Base-by-base conservation (phyloP, 2,329 filamentous ascomycete genomes). In the Aspergillus tamarii region DNA sequence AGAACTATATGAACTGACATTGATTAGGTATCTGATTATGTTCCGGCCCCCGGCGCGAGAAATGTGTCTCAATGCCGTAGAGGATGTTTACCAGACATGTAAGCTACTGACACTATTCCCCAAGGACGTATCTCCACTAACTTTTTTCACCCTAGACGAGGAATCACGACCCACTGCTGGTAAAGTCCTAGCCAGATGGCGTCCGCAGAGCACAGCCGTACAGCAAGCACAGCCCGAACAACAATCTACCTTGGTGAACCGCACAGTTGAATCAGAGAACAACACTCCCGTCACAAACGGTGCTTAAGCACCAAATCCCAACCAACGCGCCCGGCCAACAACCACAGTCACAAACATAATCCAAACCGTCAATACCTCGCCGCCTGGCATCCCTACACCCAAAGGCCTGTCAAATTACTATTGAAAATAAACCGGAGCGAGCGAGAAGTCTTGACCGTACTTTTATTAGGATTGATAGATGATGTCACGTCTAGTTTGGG, bases 1-100 rank as follows among this genome's bases (percentile, higher is more conserved):
- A 26, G 19, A 23, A 8, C 10, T 19, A 30, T 34, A 19, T 23
- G 21, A 21, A 54, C 34, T 39, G 23, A 53, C 50, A 26, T 11
- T 23, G 21, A n/a, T 12, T 53, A 58, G 43, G 3, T 87, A 88
- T 70, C 74, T 88, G 30, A 77, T 87, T 63, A 82, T 87, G 76
- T 82, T 88, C 70, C 81, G 86, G n/a, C 86, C 87, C 6, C 87
- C 87, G 0, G 84, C 84, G 1, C 80, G 86, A 61, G 83, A 86
- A 19, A 77, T 85, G 59, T 85, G 84, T 52, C 74, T 89, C 12
- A 85, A 89, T 69, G 83, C 85, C 1, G 71, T 89, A 12, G 84
- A 87, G 66, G 83, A 86, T 66, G 80, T 90, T 46, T 89, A 87
- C 78, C 79, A 79, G 62, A 84, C 82, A 56, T 83, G 84, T 82